Conservation (phyloP, 257 asterid genomes). For the Solanum acaule region DNA sequence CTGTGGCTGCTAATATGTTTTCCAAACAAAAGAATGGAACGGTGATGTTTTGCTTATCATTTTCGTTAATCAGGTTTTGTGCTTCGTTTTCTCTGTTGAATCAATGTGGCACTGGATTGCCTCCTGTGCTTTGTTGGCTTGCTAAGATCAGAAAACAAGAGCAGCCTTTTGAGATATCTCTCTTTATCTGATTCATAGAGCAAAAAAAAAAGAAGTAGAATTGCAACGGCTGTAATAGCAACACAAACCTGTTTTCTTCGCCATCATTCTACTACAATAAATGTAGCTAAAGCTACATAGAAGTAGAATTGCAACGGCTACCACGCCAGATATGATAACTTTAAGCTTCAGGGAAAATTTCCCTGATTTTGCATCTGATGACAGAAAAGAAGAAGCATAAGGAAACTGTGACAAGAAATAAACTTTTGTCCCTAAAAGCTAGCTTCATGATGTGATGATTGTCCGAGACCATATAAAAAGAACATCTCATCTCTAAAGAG, state of each 20-base stretch:
- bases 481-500: too few relatives aligned
- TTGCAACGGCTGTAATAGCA: background rate
- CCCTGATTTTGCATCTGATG: background rate
- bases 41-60: background rate
- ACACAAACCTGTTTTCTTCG: background rate
- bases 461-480: too few relatives aligned
- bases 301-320: background rate
- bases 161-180: background rate
- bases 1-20: background rate
- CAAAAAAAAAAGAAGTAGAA: background rate
- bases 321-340: background rate
- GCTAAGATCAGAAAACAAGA: background rate
- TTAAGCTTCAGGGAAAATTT: background rate
- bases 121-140: conserved; percentile 2
- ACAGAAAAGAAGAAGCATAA: too few relatives aligned
- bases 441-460: too few relatives aligned
- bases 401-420: too few relatives aligned
- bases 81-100: conserved; percentile 10
- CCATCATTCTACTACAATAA: background rate
- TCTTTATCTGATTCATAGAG: background rate
- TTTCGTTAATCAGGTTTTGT: background rate
- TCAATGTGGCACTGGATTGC: conserved; percentile 13
- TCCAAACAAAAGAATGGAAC: background rate
- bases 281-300: background rate
- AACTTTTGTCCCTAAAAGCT: background rate